Evolutionary conservation across 257 asterid species (phyloP), one percentile per base, ranked within the genome.

Genomic region (Solanum virginianum): DNA sequence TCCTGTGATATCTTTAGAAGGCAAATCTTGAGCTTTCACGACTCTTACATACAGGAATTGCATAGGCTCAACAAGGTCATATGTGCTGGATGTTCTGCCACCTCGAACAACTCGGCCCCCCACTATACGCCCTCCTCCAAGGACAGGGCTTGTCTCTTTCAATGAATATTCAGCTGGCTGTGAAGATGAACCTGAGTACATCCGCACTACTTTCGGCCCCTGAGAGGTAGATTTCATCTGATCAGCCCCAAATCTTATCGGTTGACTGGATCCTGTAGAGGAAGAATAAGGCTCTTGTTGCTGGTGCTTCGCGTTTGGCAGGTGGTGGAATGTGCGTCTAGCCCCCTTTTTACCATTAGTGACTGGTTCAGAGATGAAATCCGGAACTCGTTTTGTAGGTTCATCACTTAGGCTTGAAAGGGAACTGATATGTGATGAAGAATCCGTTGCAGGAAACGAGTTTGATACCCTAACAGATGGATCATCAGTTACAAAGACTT

Each of bases 31-130:
- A 55, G 98, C 99, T 87, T 88, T 93, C 75, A 93, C 98, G 47
- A 94, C 98, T 80, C 97, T 89, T 20, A 96, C 97, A 74, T 93
- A 96, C 80, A 96, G 98, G 89, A 93, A 96, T 22, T 93, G 95
- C 99, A 94, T 96, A 10, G 95, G 94, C 91, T 93, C 99, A 43
- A 96, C 99, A 45, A 96, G 98, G 85, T 95, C 98, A 83, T 94
- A 95, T 26, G 94, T 85, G 88, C 92, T 90, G 53, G 91, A 84
- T 14, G 80, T 91, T 86, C 86, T 95, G 29, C 91, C 94, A 11
- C 91, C 80, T 63, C 91, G 93, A 43, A 86, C 88, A 63, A 91
- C 97, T 49, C 90, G 88, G 63, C 98, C 98, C 36, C 94, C 96
- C 36, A 92, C 90, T 71, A 94, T 88, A 79, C 90, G 95, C 65